Conservation (phyloP, 1,284 basidiomycete species). For the Rhodofomes roseus region DNA sequence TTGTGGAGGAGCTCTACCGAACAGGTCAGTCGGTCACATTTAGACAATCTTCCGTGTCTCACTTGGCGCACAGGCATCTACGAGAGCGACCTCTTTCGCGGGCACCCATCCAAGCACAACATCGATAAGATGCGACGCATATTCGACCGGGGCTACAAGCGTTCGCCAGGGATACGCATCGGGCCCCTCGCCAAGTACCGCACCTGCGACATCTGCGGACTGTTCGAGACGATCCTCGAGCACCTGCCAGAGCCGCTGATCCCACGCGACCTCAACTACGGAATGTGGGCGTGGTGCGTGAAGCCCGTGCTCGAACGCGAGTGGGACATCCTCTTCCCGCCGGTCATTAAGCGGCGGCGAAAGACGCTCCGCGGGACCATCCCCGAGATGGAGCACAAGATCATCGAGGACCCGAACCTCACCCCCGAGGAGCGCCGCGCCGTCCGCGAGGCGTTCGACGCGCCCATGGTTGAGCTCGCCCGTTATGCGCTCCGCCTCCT, state of each 20-base stretch:
- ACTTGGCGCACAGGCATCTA: constrained; percentile 35
- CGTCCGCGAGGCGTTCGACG: constrained; percentile 26
- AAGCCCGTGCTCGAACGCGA: constrained; percentile 35
- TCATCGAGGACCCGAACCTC: neutral
- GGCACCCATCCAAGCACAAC: constrained; percentile 30
- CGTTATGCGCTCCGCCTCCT: constrained; percentile 59
- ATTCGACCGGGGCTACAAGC: constrained; percentile 28
- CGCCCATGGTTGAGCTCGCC: constrained; percentile 38
- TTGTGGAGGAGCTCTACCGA: constrained; percentile 57
- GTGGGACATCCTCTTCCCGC: neutral
- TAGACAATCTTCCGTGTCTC: neutral
- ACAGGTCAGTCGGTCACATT: constrained; percentile 36
- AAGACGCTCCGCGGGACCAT: constrained; percentile 3
- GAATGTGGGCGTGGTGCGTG: constrained; percentile 51
- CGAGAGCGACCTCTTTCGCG: constrained; percentile 45
- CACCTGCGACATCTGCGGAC: constrained; percentile 55
- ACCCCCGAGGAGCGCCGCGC: constrained; percentile 14
- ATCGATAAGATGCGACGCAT: constrained; percentile 34
- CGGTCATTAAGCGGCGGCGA: neutral
- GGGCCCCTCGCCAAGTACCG: constrained; percentile 44
- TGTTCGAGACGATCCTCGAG: constrained; percentile 55
- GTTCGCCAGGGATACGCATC: constrained; percentile 17
- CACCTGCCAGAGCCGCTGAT: constrained; percentile 52
- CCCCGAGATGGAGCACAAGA: neutral
- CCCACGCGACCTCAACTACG: constrained; percentile 37